Conservation (phyloP, 140 eudicot species). For the Ambrosia hybrid region DNA sequence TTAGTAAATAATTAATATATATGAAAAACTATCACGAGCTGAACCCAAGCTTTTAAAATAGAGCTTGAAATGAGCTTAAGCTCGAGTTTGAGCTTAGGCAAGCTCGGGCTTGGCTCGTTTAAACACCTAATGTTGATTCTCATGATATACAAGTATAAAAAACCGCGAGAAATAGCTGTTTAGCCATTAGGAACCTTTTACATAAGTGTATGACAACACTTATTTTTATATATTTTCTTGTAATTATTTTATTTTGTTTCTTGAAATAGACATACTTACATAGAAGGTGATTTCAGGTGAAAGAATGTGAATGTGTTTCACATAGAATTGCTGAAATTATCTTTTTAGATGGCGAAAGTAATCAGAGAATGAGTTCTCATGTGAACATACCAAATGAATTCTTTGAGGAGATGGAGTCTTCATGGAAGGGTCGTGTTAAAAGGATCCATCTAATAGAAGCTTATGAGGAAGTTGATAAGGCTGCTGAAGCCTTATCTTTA, state of each 20-base stretch:
- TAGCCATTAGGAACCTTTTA: not conserved
- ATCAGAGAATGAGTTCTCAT: slow-evolving; percentile 55
- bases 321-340: slow-evolving; percentile 70
- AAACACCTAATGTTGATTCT: not conserved
- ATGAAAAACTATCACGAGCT: not conserved
- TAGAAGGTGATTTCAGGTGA: slow-evolving; percentile 47
- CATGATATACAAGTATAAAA: not conserved
- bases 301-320: slow-evolving; percentile 66
- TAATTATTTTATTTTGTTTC: not conserved
- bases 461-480: slow-evolving; percentile 68
- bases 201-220: not conserved
- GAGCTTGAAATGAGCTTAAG: not conserved
- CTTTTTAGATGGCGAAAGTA: slow-evolving; percentile 69
- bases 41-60: not conserved
- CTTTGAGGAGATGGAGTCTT: slow-evolving; percentile 90
- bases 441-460: slow-evolving; percentile 74
- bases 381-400: slow-evolving; percentile 68
- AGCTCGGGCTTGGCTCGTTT: not conserved
- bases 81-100: too few species aligned
- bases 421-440: slow-evolving; percentile 95
- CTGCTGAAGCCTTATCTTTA: slow-evolving; percentile 69
- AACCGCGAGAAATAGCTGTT: not conserved
- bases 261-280: not conserved
- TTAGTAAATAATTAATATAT: too few species aligned
- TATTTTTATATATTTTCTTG: not conserved